Evolutionary conservation across 2,329 filamentous ascomycete genomes (phyloP).

Genomic region (Diaporthe caulivora): DNA sequence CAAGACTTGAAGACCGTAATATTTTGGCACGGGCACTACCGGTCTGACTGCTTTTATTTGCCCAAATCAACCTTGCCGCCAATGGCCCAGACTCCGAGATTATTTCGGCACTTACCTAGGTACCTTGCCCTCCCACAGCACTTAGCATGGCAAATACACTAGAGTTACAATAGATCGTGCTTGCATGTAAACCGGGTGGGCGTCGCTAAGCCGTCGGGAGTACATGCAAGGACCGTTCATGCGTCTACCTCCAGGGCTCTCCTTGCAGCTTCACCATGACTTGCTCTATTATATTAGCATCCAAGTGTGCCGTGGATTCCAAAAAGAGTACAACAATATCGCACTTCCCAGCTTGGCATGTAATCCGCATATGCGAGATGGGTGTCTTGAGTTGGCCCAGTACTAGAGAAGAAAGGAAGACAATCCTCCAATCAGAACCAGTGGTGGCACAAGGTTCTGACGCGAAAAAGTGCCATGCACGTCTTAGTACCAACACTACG

Average conservation of each 20-base stretch:
- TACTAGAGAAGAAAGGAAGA: neutral
- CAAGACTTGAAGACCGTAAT: neutral
- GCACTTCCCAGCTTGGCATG: neutral
- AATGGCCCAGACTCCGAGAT: neutral
- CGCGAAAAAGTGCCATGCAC: neutral
- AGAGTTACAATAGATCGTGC: neutral
- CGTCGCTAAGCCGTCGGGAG: neutral
- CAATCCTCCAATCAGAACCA: neutral
- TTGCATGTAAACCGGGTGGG: neutral
- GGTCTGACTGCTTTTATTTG: neutral
- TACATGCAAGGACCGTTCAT: neutral
- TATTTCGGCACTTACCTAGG: neutral
- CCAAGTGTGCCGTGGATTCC: no score
- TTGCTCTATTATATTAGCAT: fast-evolving
- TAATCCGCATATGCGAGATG: neutral
- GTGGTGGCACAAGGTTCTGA: neutral
- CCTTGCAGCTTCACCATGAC: neutral
- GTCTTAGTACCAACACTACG: neutral
- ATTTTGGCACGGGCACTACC: conserved; percentile 15
- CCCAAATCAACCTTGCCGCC: neutral
- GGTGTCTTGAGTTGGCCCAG: neutral
- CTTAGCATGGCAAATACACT: neutral
- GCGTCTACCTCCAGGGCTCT: neutral
- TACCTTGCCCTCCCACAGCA: neutral
- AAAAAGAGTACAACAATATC: neutral